A percentile compares a stretch with the other conserved stretches of the same genome.
phyloP scores from a whole-genome alignment of 768 basidiomycete species.

The Rhizopogon vesiculosus region DNA sequence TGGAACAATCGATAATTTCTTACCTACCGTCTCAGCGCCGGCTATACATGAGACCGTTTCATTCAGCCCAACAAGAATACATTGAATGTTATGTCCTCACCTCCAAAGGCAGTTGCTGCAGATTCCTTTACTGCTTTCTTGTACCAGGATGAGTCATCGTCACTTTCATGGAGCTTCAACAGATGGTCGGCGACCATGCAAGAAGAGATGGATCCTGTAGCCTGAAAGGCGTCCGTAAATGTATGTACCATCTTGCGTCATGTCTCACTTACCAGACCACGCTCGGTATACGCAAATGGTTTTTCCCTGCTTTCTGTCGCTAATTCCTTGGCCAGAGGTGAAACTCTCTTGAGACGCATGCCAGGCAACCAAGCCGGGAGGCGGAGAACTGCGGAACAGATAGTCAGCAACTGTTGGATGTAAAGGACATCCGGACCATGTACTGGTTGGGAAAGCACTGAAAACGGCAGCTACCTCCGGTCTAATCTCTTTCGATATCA shows the following conservation, averaged over 20 bases:
- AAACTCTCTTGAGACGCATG: too few relatives aligned
- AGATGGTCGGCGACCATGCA: constrained; percentile 1
- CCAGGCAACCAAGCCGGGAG: too few relatives aligned
- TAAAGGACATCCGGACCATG: too few relatives aligned
- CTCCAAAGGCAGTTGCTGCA: background rate
- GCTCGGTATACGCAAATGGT: constrained; percentile 8
- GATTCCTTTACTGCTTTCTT: background rate
- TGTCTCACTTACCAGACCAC: constrained; percentile 5
- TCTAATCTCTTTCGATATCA: too few relatives aligned
- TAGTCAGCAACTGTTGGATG: too few relatives aligned
- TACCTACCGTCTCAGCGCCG: background rate
- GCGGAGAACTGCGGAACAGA: too few relatives aligned
- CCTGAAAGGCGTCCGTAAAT: background rate
- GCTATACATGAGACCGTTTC: background rate
- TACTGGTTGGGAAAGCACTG: too few relatives aligned
- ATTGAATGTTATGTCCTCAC: background rate
- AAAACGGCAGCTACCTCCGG: too few relatives aligned
- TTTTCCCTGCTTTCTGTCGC: too few relatives aligned
- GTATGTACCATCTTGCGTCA: background rate
- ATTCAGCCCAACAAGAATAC: background rate
- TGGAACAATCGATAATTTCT: background rate
- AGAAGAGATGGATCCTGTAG: constrained; percentile 4
- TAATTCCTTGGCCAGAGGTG: too few relatives aligned
- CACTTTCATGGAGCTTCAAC: background rate
- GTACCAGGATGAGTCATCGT: background rate